Percentiles rank a stretch among this genome's conserved stretches.
phyloP scores from a whole-genome alignment of 2,329 filamentous ascomycete genomes.

The Zymoseptoria ardabiliae region DNA sequence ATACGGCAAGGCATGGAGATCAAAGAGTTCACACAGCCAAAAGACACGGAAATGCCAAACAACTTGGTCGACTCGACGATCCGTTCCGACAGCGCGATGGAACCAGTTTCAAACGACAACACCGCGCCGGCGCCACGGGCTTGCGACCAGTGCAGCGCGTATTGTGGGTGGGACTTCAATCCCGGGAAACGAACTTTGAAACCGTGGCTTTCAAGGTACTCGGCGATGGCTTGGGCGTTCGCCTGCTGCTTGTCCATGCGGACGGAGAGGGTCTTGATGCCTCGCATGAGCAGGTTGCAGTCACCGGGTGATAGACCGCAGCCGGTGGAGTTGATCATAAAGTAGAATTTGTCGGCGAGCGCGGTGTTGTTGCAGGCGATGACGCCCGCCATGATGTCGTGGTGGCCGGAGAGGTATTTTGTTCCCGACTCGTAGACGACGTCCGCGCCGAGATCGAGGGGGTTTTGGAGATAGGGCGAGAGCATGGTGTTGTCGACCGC shows the following conservation, averaged over 20 bases:
- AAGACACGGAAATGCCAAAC: slow-evolving; percentile 94
- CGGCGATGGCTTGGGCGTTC: slow-evolving; percentile 83
- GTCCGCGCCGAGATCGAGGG: slow-evolving; percentile 87
- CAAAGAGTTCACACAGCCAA: slow-evolving; percentile 94
- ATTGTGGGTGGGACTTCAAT: slow-evolving; percentile 89
- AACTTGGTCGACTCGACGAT: slow-evolving; percentile 90
- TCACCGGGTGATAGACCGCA: slow-evolving; percentile 93
- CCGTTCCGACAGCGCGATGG: slow-evolving; percentile 72
- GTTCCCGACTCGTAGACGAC: slow-evolving; percentile 97
- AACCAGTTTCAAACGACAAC: slow-evolving; percentile 90
- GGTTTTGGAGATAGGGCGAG: slow-evolving; percentile 87
- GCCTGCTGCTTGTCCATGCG: slow-evolving; percentile 98
- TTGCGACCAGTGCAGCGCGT: slow-evolving; percentile 92
- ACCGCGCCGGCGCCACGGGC: slow-evolving; percentile 90
- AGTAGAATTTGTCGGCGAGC: slow-evolving; percentile 84
- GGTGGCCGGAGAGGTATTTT: slow-evolving; percentile 95
- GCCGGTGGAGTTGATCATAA: slow-evolving; percentile 93
- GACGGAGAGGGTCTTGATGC: slow-evolving; percentile 92
- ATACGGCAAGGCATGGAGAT: slow-evolving; percentile 99
- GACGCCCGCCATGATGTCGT: slow-evolving; percentile 98
- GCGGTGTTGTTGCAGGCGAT: slow-evolving; percentile 79
- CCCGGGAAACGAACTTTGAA: slow-evolving; percentile 96
- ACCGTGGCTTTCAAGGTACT: slow-evolving; percentile 82
- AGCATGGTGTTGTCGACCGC: slow-evolving; percentile 99
- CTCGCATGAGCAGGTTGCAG: slow-evolving; percentile 88